Percentiles rank a stretch among this genome's conserved stretches.
Evolutionary conservation across 208 protist genomes (phyloP).

Genomic region (Trypanosoma platydactyli): DNA sequence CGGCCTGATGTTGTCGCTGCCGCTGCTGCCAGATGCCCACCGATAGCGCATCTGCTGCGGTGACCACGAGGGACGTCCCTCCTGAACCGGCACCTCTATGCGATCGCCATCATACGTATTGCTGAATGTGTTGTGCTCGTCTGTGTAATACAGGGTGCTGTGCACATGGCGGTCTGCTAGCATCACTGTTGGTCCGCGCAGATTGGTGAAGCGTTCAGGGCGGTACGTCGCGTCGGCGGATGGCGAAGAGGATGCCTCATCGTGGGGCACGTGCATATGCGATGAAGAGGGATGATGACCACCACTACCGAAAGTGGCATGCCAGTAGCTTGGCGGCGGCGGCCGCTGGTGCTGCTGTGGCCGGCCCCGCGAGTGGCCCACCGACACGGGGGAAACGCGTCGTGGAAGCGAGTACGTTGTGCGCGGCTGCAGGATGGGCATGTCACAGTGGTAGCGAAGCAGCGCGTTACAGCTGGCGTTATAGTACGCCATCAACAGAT

Average conservation of each 20-base stretch:
- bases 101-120: background rate
- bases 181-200: constrained; percentile 3
- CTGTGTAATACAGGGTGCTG: background rate
- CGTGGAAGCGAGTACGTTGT: constrained; percentile 13
- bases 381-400: constrained; percentile 14
- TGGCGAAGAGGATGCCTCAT: constrained; percentile 2
- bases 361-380: constrained; percentile 12
- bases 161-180: background rate
- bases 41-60: constrained; percentile 17
- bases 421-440: constrained; percentile 25
- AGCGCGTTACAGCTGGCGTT: constrained; percentile 26
- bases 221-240: constrained; percentile 7
- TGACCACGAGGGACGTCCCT: constrained; percentile 15
- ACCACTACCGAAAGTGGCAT: background rate
- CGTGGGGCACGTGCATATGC: background rate
- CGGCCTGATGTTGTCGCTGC: background rate
- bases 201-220: constrained; percentile 5
- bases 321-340: background rate
- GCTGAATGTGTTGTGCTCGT: background rate
- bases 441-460: constrained; percentile 29
- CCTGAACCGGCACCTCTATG: background rate
- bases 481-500: constrained; percentile 30
- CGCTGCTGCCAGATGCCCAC: constrained; percentile 7
- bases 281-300: constrained; percentile 1
- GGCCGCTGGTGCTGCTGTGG: background rate